These are phyloP conservation scores for Elsinoe perseae DNA, from an alignment of 2,329 filamentous ascomycete genomes.

Conservation along the genomic window DNA sequence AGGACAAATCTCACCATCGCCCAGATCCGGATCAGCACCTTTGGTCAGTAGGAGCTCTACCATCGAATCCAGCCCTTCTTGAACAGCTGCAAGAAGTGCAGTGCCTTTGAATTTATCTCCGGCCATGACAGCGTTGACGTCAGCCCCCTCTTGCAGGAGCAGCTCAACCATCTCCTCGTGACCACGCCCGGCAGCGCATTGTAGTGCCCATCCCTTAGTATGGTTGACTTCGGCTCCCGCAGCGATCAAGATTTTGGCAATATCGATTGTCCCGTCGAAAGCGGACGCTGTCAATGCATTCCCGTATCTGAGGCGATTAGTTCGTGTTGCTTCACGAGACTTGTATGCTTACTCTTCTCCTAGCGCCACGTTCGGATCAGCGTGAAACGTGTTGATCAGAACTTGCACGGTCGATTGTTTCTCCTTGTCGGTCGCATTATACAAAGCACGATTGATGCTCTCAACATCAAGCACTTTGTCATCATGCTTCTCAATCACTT, in stretches of 20 bases:
- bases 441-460: not conserved
- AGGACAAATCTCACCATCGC: not conserved
- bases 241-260: not conserved
- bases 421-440: not conserved
- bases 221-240: not conserved
- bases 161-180: not conserved
- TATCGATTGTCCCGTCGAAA: not conserved
- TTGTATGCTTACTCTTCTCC: not conserved
- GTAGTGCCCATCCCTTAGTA: not conserved
- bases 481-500: not conserved
- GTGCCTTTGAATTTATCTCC: not conserved
- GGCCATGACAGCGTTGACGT: not conserved
- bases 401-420: not conserved
- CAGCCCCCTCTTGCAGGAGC: not conserved
- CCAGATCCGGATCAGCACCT: not conserved
- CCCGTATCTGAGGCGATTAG: not conserved
- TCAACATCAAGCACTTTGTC: not conserved
- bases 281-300: slow-evolving; percentile 4
- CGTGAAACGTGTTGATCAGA: not conserved
- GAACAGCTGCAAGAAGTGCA: not conserved
- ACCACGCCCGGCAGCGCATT: not conserved
- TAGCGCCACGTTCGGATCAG: not conserved
- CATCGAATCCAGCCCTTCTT: not conserved
- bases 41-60: not conserved
- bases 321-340: not conserved